Percentiles rank a stretch among this genome's conserved stretches.
phyloP scores from a whole-genome alignment of 805 yeast species.

The Metschnikowia lunata region DNA sequence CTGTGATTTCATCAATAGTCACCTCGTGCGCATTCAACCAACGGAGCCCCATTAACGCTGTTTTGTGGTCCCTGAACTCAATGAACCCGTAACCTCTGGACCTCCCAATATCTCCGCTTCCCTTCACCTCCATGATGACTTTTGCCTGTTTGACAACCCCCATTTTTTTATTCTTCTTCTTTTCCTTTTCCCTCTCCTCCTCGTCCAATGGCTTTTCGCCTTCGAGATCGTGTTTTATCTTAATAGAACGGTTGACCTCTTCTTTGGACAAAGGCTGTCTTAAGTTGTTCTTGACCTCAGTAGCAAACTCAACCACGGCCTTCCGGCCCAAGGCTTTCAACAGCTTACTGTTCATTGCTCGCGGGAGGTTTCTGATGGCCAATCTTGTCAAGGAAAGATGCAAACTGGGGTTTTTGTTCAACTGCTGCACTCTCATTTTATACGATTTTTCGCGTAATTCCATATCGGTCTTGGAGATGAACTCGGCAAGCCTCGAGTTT shows the following conservation, averaged over 20 bases:
- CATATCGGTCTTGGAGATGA: slow-evolving; percentile 66
- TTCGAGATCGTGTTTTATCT: slow-evolving; percentile 49
- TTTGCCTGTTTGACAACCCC: slow-evolving; percentile 95
- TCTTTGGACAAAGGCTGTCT: slow-evolving; percentile 89
- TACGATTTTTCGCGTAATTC: slow-evolving; percentile 86
- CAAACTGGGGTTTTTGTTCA: slow-evolving; percentile 83
- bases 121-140: slow-evolving; percentile 88
- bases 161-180: slow-evolving; percentile 62
- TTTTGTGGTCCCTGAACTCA: slow-evolving; percentile 86
- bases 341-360: slow-evolving; percentile 84
- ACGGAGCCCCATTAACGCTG: slow-evolving; percentile 93
- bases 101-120: slow-evolving; percentile 80
- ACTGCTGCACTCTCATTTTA: slow-evolving; percentile 80
- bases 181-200: slow-evolving; percentile 51
- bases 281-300: slow-evolving; percentile 66
- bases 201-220: slow-evolving; percentile 32
- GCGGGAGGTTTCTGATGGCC: slow-evolving; percentile 90
- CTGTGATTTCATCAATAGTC: slow-evolving; percentile 60
- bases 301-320: slow-evolving; percentile 92
- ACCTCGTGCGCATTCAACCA: slow-evolving; percentile 96
- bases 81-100: slow-evolving; percentile 96
- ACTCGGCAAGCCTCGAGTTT: slow-evolving; percentile 71
- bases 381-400: slow-evolving; percentile 93
- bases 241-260: slow-evolving; percentile 75
- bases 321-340: slow-evolving; percentile 89